phyloP scores from a whole-genome alignment of 129 eudicot species.

The Pittosporum tobira region DNA sequence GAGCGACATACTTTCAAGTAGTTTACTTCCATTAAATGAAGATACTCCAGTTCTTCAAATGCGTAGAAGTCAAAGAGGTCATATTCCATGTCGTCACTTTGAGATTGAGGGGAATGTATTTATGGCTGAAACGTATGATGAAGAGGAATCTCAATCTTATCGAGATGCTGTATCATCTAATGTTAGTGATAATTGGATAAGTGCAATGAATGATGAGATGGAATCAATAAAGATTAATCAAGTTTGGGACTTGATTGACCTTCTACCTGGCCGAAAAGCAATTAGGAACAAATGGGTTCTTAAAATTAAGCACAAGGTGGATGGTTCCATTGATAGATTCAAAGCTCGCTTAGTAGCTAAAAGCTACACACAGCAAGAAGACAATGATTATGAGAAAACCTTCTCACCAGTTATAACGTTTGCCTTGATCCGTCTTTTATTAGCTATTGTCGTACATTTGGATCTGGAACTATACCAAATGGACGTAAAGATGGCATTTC shows the following conservation, averaged over 20 bases:
- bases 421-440: constrained; percentile 2
- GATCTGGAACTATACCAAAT: no score
- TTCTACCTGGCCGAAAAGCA: no score
- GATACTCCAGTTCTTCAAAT: background rate
- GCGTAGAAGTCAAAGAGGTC: background rate
- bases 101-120: background rate
- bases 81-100: background rate
- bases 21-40: background rate
- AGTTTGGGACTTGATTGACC: no score
- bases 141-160: no score
- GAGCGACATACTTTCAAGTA: background rate
- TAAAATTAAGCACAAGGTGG: constrained; percentile 2
- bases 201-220: background rate
- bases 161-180: background rate
- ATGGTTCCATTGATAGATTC: constrained; percentile 4
- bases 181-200: background rate
- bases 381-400: constrained; percentile 1
- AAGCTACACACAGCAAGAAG: background rate
- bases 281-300: no score
- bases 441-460: constrained; percentile 4
- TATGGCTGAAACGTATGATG: background rate
- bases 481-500: no score
- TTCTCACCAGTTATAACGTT: constrained; percentile 5
- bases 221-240: background rate
- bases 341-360: no score